Conservation (phyloP, 768 basidiomycete genomes). For the Auriscalpium microsporum region DNA sequence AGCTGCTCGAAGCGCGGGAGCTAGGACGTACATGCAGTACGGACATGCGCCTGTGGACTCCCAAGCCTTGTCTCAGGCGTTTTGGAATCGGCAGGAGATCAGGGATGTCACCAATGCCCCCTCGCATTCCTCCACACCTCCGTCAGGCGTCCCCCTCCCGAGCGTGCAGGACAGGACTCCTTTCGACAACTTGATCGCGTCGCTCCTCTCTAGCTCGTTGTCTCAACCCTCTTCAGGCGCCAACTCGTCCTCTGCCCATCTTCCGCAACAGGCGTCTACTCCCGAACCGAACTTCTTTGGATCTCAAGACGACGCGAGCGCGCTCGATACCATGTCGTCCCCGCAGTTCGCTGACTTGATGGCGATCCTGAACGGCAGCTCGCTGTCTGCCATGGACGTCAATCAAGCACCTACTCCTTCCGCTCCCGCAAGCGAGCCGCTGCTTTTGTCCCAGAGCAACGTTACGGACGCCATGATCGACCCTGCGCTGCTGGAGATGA, state of each 20-base stretch:
- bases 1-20: slow-evolving; percentile 54
- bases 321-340: not conserved
- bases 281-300: not conserved
- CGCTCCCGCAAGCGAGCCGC: too few relatives aligned
- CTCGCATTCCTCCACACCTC: not conserved
- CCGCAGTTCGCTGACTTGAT: slow-evolving; percentile 2
- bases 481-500: slow-evolving; percentile 11
- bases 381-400: slow-evolving; percentile 30
- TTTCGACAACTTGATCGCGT: slow-evolving; percentile 33
- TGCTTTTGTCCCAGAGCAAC: too few relatives aligned
- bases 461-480: slow-evolving; percentile 14
- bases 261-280: too few relatives aligned
- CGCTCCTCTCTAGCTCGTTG: slow-evolving; percentile 25
- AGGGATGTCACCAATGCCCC: not conserved
- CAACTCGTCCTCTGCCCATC: too few relatives aligned
- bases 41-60: slow-evolving; percentile 8
- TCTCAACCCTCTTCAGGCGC: too few relatives aligned
- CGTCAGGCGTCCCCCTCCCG: not conserved
- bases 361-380: slow-evolving; percentile 44
- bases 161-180: slow-evolving; percentile 19
- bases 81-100: not conserved
- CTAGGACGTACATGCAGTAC: slow-evolving; percentile 36
- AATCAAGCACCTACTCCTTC: not conserved
- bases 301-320: not conserved
- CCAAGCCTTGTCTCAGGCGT: not conserved